Percentiles rank a stretch among this genome's conserved stretches.
phyloP scores from a whole-genome alignment of 129 eudicot genomes.

The Chrysanthemum makinoi region DNA sequence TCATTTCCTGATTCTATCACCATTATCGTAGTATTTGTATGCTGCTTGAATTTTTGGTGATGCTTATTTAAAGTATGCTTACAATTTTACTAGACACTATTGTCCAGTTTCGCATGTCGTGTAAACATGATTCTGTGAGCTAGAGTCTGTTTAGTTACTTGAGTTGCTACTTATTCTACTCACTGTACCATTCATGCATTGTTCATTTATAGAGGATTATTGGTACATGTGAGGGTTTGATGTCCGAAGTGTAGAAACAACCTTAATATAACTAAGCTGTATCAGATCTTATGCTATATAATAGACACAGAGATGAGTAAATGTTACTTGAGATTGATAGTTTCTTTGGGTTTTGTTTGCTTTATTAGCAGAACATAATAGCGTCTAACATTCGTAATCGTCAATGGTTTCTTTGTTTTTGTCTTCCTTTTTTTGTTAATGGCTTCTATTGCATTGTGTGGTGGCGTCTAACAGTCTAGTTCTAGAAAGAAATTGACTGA shows the following conservation, averaged over 20 bases:
- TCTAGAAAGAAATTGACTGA: no score
- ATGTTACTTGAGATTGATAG: background rate
- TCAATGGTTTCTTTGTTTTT: no score
- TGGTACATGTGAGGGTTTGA: background rate
- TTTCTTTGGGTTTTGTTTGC: background rate
- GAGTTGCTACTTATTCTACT: no score
- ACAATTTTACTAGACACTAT: background rate
- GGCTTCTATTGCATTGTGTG: no score
- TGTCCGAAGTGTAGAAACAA: background rate
- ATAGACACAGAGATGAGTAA: constrained; percentile 5
- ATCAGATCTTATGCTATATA: constrained; percentile 1
- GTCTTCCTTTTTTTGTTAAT: no score
- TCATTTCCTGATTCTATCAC: background rate
- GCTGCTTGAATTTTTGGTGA: background rate
- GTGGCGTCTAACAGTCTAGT: no score
- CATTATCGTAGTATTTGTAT: constrained; percentile 10
- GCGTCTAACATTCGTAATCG: no score
- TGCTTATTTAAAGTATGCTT: background rate
- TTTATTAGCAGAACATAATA: background rate
- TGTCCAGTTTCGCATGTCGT: no score
- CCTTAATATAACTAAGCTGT: background rate
- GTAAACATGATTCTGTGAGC: no score
- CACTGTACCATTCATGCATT: no score
- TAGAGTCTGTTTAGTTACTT: no score
- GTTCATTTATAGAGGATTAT: background rate